These are phyloP conservation scores for Cercospora sp. DNA, from an alignment of 2,329 filamentous ascomycete species.

Conservation along the genomic window DNA sequence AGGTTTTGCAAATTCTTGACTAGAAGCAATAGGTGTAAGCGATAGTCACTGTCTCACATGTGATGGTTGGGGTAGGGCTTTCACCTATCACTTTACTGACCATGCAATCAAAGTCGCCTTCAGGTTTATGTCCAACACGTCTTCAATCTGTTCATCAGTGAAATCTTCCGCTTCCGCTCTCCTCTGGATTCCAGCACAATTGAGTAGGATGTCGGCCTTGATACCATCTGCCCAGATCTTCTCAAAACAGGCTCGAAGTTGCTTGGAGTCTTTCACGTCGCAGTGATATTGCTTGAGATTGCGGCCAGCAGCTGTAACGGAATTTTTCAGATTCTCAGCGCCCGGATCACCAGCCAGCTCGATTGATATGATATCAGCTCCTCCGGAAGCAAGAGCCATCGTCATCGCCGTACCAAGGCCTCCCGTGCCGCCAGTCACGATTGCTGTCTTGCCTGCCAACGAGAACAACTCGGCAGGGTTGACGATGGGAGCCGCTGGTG, in stretches of 20 bases:
- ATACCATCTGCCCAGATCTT: conserved; percentile 30
- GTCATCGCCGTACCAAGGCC: conserved; percentile 40
- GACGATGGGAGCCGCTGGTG: conserved; percentile 18
- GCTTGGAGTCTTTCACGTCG: conserved; percentile 21
- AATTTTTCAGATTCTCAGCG: conserved; percentile 10
- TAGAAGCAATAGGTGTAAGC: no score
- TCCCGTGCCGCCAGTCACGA: conserved; percentile 29
- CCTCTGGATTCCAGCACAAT: conserved; percentile 36
- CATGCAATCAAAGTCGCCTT: conserved; percentile 28
- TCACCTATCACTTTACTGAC: no score
- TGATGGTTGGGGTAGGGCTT: no score
- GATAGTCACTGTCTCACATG: no score
- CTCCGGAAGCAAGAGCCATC: conserved; percentile 30
- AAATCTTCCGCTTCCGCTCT: conserved; percentile 34
- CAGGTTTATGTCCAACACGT: conserved; percentile 32
- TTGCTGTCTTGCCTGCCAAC: conserved; percentile 26
- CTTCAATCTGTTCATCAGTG: conserved; percentile 35
- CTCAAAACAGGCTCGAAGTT: conserved; percentile 21
- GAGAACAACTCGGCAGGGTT: conserved; percentile 26
- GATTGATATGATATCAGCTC: conserved; percentile 37
- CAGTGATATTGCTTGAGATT: conserved; percentile 22
- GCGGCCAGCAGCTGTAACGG: conserved; percentile 18
- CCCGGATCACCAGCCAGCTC: conserved; percentile 23
- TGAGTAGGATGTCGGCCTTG: conserved; percentile 34
- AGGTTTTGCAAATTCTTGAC: conserved; percentile 31